These are phyloP conservation scores for Articulospora tetracladia DNA, from an alignment of 495 filamentous ascomycete genomes.

Conservation along the genomic window DNA sequence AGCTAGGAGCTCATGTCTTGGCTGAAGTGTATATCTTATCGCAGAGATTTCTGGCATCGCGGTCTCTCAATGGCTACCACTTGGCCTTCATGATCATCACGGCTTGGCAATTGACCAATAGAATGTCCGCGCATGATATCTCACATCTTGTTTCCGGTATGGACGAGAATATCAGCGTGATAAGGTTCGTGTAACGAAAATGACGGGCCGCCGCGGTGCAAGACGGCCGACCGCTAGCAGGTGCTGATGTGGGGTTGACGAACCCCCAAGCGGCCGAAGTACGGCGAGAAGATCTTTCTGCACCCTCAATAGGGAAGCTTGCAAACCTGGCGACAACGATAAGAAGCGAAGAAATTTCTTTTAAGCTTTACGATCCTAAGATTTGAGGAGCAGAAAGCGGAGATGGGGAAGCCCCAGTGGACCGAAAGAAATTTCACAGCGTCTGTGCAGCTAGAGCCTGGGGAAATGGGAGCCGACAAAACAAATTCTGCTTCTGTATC, in stretches of 20 bases:
- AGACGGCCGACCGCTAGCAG: no score
- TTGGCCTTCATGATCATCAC: neutral
- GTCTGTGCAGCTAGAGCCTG: no score
- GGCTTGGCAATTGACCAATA: neutral
- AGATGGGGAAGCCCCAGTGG: no score
- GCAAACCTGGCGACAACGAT: neutral
- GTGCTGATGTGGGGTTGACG: neutral
- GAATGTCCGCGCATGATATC: neutral
- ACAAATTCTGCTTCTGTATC: no score
- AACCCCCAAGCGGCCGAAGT: neutral
- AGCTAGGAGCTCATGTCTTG: neutral
- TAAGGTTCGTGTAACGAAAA: neutral
- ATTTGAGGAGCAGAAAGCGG: no score
- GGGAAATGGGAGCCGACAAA: no score
- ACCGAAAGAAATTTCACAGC: no score
- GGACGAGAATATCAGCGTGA: neutral
- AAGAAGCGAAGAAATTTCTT: neutral
- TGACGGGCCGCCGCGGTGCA: neutral
- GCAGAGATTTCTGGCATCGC: neutral
- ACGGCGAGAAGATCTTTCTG: neutral
- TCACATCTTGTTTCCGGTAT: neutral
- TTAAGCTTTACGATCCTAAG: no score
- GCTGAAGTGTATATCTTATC: neutral
- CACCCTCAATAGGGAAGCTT: neutral
- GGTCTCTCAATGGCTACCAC: neutral